A percentile compares a stretch with the other conserved stretches of the same genome.
Evolutionary conservation across 345 rosid species (phyloP).

Genomic region (Pugionium cornutum): DNA sequence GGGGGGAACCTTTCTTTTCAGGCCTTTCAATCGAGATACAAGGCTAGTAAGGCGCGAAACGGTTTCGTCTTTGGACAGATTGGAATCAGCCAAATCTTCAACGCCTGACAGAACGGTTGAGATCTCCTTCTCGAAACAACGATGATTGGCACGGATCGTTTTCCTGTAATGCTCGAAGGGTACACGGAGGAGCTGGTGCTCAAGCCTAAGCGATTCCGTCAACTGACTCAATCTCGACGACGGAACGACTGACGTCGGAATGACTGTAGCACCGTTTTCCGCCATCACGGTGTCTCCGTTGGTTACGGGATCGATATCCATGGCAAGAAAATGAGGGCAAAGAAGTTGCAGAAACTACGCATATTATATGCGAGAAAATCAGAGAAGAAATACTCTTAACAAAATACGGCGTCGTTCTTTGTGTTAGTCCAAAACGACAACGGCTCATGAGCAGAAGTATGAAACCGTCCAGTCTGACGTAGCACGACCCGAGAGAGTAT

Average conservation of each 20-base stretch:
- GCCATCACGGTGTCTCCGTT: constrained; percentile 46
- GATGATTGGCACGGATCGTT: constrained; percentile 84
- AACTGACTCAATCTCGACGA: constrained; percentile 61
- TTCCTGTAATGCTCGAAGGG: constrained; percentile 98
- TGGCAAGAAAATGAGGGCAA: constrained; percentile 13
- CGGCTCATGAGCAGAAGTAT: too few relatives aligned
- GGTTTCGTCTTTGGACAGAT: constrained; percentile 64
- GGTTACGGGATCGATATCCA: constrained; percentile 55
- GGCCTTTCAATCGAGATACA: constrained; percentile 91
- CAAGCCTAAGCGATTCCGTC: constrained; percentile 80
- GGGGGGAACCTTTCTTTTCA: constrained; percentile 74
- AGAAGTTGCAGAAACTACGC: constrained; percentile 14
- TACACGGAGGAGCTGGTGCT: constrained; percentile 89
- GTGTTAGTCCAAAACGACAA: too few relatives aligned
- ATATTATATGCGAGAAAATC: too few relatives aligned
- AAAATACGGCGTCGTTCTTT: too few relatives aligned
- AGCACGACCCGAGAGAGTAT: too few relatives aligned
- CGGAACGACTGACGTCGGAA: constrained; percentile 39
- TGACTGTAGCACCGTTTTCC: constrained; percentile 35
- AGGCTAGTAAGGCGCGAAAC: constrained; percentile 71
- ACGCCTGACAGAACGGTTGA: constrained; percentile 65
- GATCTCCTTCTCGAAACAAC: constrained; percentile 78
- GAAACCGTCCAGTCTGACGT: too few relatives aligned
- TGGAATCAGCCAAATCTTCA: constrained; percentile 56
- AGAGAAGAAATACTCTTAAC: background rate